Evolutionary conservation across 2,329 filamentous ascomycete genomes (phyloP), one percentile per base, ranked within the genome.

Genomic region (Zymoseptoria ardabiliae): DNA sequence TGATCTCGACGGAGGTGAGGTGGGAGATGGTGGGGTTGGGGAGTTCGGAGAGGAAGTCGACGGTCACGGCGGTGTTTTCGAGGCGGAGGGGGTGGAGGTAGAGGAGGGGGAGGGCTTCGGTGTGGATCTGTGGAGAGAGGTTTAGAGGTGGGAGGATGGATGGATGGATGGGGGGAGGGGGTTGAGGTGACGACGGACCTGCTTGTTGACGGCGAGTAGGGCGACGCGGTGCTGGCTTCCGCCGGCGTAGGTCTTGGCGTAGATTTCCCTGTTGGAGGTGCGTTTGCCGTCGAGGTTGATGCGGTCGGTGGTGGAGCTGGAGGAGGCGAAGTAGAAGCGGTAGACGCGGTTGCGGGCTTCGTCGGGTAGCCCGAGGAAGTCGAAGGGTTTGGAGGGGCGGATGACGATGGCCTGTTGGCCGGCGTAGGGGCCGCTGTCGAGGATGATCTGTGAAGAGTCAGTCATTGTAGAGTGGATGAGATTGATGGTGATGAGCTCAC

Each of bases 401-500:
- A 76, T 25, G 23, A 75, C 54, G 55, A 76, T 67, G 11, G 70
- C 73, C 57, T 74, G 70, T 53, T 68, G 61, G 19, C 72, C 72
- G 28, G 65, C 67, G 50, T 70, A 67, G 2, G 63, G 61, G 22
- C 73, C 72, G 11, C 71, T 69, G 1, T 68, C 64, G 51, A 73
- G 61, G 23, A 70, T 56, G 48, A 67, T 61, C 68, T 70, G 28
- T 17, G 30, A 20, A 1, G 35, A 21, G 53, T 63, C 19, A 66
- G 59, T 25, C 45, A 25, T 48, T 8, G 22, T 10, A 3, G 22
- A 11, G 20, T 21, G 20, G 50, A n/a, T n/a, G n/a, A n/a, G 35
- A 11, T 6, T 28, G 5, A 48, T 25, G 22, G 50, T 28, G 55
- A 7, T 11, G 11, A 53, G 13, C 68, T 58, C 63, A 73, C 72